A percentile compares a stretch with the other conserved stretches of the same genome.
phyloP scores from a whole-genome alignment of 2,329 filamentous ascomycete species.

The Fusarium goolgardi region DNA sequence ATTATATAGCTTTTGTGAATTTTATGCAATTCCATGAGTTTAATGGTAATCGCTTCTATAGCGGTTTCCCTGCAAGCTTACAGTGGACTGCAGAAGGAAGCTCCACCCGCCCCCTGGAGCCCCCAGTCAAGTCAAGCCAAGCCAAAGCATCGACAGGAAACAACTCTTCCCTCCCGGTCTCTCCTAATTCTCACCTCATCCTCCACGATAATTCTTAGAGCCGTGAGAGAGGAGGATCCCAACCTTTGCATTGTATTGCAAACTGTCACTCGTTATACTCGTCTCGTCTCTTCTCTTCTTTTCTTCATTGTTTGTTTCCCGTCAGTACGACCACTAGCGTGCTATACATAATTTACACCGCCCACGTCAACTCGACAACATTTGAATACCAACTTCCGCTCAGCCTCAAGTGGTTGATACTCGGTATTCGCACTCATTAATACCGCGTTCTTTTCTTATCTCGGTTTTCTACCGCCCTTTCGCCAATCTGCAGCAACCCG shows the following conservation, averaged over 20 bases:
- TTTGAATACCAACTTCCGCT: conserved; percentile 23
- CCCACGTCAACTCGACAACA: conserved; percentile 36
- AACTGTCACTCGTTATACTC: conserved; percentile 42
- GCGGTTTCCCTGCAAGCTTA: conserved; percentile 10
- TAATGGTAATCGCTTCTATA: background rate
- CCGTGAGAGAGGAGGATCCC: conserved; percentile 44
- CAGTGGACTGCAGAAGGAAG: conserved; percentile 7
- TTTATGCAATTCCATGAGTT: background rate
- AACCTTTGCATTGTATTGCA: conserved; percentile 37
- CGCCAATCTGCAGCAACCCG: conserved; percentile 20
- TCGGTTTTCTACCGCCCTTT: conserved; percentile 15
- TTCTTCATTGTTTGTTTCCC: conserved; percentile 33
- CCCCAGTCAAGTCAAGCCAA: conserved; percentile 23
- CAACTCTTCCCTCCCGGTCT: conserved; percentile 30
- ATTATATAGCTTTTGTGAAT: background rate
- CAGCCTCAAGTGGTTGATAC: conserved; percentile 17
- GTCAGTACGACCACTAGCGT: conserved; percentile 6
- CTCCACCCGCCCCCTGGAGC: conserved; percentile 34
- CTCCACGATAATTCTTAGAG: conserved; percentile 44
- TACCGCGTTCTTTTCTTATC: conserved; percentile 35
- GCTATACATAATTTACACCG: conserved; percentile 35
- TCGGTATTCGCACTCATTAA: conserved; percentile 40
- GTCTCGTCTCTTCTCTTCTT: conserved; percentile 18
- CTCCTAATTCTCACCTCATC: conserved; percentile 43
- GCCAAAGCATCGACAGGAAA: conserved; percentile 14